These are phyloP conservation scores for Limnanthes douglasii DNA, from an alignment of 345 rosid species.

Conservation along the genomic window DNA sequence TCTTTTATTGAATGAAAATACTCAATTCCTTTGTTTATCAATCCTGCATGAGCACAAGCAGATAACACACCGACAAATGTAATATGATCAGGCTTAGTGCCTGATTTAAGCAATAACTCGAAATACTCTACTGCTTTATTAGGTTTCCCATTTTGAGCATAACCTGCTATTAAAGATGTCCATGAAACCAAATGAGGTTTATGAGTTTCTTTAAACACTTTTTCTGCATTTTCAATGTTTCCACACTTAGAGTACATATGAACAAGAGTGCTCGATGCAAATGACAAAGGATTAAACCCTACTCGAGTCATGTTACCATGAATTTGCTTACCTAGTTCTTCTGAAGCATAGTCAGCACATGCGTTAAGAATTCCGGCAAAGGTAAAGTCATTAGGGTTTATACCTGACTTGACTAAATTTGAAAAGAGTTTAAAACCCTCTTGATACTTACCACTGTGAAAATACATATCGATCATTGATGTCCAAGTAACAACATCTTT, in stretches of 20 bases:
- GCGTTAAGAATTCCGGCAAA: conserved; percentile 72
- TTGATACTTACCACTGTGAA: conserved; percentile 39
- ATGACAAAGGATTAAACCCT: conserved; percentile 45
- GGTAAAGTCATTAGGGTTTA: conserved; percentile 63
- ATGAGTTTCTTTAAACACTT: conserved; percentile 34
- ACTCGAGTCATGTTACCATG: conserved; percentile 64
- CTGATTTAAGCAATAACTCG: conserved; percentile 48
- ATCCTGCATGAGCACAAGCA: conserved; percentile 79
- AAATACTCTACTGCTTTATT: conserved; percentile 45
- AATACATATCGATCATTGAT: conserved; percentile 66
- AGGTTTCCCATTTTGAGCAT: conserved; percentile 72
- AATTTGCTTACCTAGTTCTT: conserved; percentile 65
- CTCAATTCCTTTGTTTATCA: conserved; percentile 59
- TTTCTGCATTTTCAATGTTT: conserved; percentile 44
- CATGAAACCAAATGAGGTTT: conserved; percentile 56
- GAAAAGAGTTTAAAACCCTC: conserved; percentile 58
- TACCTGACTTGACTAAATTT: conserved; percentile 32
- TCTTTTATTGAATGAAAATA: conserved; percentile 52
- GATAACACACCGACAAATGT: conserved; percentile 77
- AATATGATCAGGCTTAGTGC: conserved; percentile 56
- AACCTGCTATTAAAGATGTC: conserved; percentile 73
- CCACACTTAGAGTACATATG: conserved; percentile 87
- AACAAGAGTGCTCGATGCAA: conserved; percentile 72
- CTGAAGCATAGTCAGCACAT: conserved; percentile 45
- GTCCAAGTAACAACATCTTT: conserved; percentile 89